These are phyloP conservation scores for Rhynchosporium secalis DNA, from an alignment of 2,329 filamentous ascomycete genomes.

Conservation along the genomic window DNA sequence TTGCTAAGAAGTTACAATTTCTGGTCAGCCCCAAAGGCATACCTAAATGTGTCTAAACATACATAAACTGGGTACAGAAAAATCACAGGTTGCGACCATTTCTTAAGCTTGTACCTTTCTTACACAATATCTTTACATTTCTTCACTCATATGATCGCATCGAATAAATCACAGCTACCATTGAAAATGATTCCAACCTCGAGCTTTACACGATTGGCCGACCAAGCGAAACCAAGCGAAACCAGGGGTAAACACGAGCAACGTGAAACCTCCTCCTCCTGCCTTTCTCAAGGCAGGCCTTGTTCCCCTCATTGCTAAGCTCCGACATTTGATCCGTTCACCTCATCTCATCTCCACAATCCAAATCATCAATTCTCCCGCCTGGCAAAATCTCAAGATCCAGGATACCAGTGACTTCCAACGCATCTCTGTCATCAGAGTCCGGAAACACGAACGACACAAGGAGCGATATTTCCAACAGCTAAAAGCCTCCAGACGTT, in stretches of 20 bases:
- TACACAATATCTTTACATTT: too few species aligned
- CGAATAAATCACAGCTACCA: too few species aligned
- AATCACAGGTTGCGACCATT: too few species aligned
- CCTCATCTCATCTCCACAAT: background rate
- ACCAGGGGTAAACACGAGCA: background rate
- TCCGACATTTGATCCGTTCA: background rate
- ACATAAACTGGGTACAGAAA: too few species aligned
- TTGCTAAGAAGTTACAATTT: too few species aligned
- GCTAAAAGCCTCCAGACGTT: background rate
- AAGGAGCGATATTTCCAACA: background rate
- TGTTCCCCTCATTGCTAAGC: background rate
- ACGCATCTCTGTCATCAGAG: background rate
- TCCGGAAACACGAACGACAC: slow-evolving; percentile 8
- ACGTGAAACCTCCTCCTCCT: background rate
- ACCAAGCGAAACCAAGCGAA: slow-evolving; percentile 8
- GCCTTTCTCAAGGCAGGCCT: background rate
- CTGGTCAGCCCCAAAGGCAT: too few species aligned
- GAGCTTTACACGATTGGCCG: background rate
- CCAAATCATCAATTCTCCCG: background rate
- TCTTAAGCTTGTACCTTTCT: too few species aligned
- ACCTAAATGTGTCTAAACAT: too few species aligned
- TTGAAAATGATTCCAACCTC: background rate
- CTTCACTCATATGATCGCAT: too few species aligned
- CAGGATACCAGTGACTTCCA: too few species aligned
- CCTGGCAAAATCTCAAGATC: background rate